Conservation (phyloP, 306 rosid genomes). For the Quercus rubra region DNA sequence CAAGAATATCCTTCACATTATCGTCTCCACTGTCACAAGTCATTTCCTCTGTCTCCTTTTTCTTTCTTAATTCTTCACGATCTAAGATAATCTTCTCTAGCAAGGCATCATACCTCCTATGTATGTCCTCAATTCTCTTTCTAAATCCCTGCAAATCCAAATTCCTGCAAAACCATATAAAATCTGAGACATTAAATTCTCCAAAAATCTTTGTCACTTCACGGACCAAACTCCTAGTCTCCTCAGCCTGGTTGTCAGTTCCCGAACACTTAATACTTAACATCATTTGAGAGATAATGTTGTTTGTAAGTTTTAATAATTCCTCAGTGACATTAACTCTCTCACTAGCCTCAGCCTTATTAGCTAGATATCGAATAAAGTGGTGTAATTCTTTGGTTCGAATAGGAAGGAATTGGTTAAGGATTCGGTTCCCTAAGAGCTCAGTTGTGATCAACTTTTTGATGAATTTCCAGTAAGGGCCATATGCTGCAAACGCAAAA, state of each 20-base stretch:
- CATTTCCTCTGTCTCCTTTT: conserved; percentile 2
- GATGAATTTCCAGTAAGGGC: conserved; percentile 43
- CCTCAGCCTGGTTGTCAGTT: conserved; percentile 13
- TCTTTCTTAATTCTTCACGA: conserved; percentile 23
- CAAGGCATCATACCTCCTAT: conserved; percentile 28
- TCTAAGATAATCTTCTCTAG: conserved; percentile 40
- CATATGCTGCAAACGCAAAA: conserved; percentile 40
- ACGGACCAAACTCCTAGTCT: conserved; percentile 30
- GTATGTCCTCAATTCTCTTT: conserved; percentile 32
- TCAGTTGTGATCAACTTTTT: conserved; percentile 35
- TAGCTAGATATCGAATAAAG: conserved; percentile 16
- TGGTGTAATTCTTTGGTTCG: conserved; percentile 26
- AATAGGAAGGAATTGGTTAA: conserved; percentile 7
- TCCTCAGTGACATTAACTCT: conserved; percentile 30
- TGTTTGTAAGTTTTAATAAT: conserved; percentile 34
- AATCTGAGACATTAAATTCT: conserved; percentile 31
- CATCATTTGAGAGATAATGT: conserved; percentile 43
- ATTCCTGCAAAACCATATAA: conserved; percentile 35
- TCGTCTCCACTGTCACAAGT: conserved; percentile 4
- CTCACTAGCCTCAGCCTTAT: conserved; percentile 15
- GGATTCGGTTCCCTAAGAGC: conserved; percentile 27
- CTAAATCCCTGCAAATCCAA: conserved; percentile 31
- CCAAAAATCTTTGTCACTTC: conserved; percentile 39
- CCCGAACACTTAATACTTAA: conserved; percentile 15
- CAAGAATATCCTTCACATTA: conserved; percentile 38